phyloP scores from a whole-genome alignment of 768 basidiomycete genomes.

The Nidula microcarpa region DNA sequence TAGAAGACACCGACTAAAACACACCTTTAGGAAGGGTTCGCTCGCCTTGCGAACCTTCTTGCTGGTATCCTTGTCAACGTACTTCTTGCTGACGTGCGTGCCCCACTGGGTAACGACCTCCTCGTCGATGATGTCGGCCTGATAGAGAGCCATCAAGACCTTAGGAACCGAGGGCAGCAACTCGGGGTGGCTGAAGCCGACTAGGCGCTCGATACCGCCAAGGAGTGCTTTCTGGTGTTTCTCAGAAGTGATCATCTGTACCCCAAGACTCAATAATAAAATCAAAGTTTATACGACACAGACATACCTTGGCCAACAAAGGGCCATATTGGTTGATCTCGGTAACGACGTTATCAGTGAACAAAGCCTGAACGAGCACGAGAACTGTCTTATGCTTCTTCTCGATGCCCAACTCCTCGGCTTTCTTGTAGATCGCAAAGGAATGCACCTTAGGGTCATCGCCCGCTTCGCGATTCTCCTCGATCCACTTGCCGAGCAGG shows the following conservation, averaged over 20 bases:
- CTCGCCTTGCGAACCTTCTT: constrained; percentile 96
- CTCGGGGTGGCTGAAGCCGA: constrained; percentile 73
- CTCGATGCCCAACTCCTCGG: constrained; percentile 86
- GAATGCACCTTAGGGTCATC: constrained; percentile 48
- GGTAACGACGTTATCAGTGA: constrained; percentile 64
- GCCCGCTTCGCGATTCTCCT: constrained; percentile 58
- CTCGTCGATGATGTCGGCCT: constrained; percentile 91
- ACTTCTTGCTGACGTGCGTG: constrained; percentile 95
- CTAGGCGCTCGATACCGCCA: constrained; percentile 86
- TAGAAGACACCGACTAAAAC: constrained; percentile 8
- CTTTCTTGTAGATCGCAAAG: constrained; percentile 80
- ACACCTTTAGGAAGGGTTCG: constrained; percentile 90
- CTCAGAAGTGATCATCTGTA: constrained; percentile 83
- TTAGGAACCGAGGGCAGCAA: constrained; percentile 76
- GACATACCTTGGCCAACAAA: constrained; percentile 72
- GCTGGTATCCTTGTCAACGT: constrained; percentile 89
- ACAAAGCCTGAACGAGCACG: constrained; percentile 80
- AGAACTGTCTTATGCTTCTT: constrained; percentile 92
- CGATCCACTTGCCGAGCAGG: constrained; percentile 80
- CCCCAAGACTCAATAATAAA: constrained; percentile 1
- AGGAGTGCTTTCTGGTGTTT: constrained; percentile 94
- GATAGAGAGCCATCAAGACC: constrained; percentile 92
- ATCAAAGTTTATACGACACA: background rate
- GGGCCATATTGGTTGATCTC: constrained; percentile 66
- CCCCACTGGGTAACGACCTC: constrained; percentile 90